Base-by-base conservation (phyloP, 2,329 filamentous ascomycete species). In the Eurotiales sp. region DNA sequence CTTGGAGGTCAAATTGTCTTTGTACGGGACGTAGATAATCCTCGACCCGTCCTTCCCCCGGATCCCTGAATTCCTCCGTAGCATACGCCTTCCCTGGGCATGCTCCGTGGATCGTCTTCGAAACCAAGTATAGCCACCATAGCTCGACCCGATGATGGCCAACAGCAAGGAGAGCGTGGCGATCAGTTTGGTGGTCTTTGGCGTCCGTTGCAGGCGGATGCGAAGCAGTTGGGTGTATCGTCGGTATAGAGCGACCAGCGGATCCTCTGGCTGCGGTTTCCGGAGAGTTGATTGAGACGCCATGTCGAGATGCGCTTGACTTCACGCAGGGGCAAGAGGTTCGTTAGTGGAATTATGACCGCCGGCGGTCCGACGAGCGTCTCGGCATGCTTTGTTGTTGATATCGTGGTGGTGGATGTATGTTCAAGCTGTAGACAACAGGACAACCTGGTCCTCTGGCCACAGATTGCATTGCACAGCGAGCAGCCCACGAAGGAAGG, bases 11-110 rank as follows among this genome's bases (percentile, higher is more conserved):
- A 62, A 52, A 21, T 62, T 65, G 59, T 90, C 82, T 69, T 89
- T 90, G 71, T 96, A 93, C 2, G 92, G 91, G 23, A 99, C 93
- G 65, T 93, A 97, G 53, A 99, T 93, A 12, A 90, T 95, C 50
- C 93, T 81, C 44, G 90, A 92, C 45, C 93, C 93, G 76, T 97
- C 93, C 73, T 96, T 96, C 61, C 92, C 90, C 71, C 88, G 83
- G 56, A 97, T 77, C 63, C 90, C 95, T 27, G 92, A 97, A 71
- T 99, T 99, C 54, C 88, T 86, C 52, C 93, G 83, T 56, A 97
- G 76, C 48, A 99, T 79, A 58, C 88, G 87, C 56, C 83, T 79
- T 4, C 91, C 91, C 60, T 90, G 87, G 61, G 93, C 90, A 58
- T 83, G 85, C 71, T 97, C 92, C 57, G 84, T 84, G 44, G 82